Base-by-base conservation (phyloP, 75 land plant species). In the Adiantum capillusveneris region DNA sequence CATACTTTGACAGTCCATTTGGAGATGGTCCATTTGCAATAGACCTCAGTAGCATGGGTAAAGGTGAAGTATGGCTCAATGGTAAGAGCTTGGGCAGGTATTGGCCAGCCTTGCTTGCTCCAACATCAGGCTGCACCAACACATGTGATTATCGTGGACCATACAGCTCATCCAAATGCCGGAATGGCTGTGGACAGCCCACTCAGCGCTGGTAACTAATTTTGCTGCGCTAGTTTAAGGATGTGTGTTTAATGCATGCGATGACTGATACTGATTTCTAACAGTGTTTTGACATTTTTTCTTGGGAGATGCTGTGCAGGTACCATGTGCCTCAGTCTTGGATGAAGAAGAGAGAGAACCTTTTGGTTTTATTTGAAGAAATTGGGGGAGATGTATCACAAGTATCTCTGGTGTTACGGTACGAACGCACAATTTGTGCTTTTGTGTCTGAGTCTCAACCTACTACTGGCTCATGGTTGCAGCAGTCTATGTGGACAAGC, bases 311-410 rank as follows among this genome's bases (percentile, higher is more conserved):
- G n/a, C n/a, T n/a, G n/a, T n/a, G n/a, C 52, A 84, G 87, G 87
- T 85, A 85, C 48, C 88, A 85, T 63, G 76, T 85, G 48, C 88
- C 85, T 20, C 56, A 83, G 58, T 59, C 75, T 28, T 89, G 89
- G 87, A 67, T 93, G 22, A 44, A 80, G 41, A 54, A 54, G 17
- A 60, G 71, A 50, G 64, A 75, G 25, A 93, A 93, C 56, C 45
- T 81, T 45, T 75, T 93, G 18, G 87, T 93, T 34, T 14, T 93
- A 53, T 79, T 88, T 61, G 98, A 93, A 53, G 98, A 93, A 70
- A 77, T 60, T 13, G 98, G 90, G 26, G 96, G 90, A 1, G 70
- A 89, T 48, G 96, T 96, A 31, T 60, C 69, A 21, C 50, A 68
- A 43, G 75, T 93, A 26, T 69, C 87, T 9, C 3, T 85, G 11